phyloP scores from a whole-genome alignment of 2,329 filamentous ascomycete species.

The Lizonia empirigonia region DNA sequence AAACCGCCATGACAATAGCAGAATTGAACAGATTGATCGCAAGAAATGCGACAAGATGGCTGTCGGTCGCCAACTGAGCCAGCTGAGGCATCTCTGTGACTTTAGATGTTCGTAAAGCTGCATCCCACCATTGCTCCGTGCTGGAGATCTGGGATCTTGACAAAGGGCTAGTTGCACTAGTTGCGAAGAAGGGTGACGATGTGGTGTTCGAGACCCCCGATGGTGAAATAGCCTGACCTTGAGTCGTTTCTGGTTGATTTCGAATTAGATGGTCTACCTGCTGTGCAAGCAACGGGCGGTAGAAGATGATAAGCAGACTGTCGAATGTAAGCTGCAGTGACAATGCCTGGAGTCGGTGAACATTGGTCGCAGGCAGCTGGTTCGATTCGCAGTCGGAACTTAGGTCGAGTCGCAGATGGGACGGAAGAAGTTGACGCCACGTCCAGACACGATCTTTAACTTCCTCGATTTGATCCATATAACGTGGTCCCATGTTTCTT shows the following conservation, averaged over 20 bases:
- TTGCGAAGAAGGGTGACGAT: constrained; percentile 8
- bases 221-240: constrained; percentile 7
- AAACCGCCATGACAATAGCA: constrained; percentile 51
- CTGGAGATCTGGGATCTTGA: constrained; percentile 25
- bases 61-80: constrained; percentile 48
- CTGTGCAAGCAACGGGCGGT: constrained; percentile 51
- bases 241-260: constrained; percentile 13
- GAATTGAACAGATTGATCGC: constrained; percentile 56
- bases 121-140: constrained; percentile 45
- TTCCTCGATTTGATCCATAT: constrained; percentile 22
- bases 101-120: constrained; percentile 49
- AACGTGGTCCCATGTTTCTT: background rate
- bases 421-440: constrained; percentile 34
- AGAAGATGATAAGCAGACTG: constrained; percentile 51
- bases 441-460: constrained; percentile 26
- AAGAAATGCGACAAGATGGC: constrained; percentile 53
- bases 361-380: constrained; percentile 14
- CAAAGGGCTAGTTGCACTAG: constrained; percentile 7
- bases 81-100: constrained; percentile 45
- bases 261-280: constrained; percentile 41
- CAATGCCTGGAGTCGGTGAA: constrained; percentile 47
- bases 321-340: constrained; percentile 53
- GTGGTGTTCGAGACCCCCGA: constrained; percentile 2
- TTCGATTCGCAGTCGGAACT: constrained; percentile 23
- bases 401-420: constrained; percentile 28